Base-by-base conservation (phyloP, 225 moss, liverwort and hornwort species). In the Physcomitrium patens region DNA sequence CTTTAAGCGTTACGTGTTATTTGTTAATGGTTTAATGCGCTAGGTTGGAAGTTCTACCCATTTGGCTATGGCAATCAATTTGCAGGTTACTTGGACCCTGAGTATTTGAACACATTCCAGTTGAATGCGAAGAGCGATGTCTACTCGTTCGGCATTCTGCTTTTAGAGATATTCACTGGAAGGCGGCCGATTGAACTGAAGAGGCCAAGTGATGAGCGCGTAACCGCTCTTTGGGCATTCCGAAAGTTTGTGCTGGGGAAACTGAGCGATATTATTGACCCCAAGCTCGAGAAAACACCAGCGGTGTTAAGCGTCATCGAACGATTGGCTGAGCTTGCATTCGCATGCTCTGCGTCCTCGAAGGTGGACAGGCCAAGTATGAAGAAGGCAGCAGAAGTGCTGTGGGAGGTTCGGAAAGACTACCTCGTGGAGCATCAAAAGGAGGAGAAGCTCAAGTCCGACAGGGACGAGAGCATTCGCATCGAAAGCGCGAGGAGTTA, bases 21-120 rank as follows among this genome's bases (percentile, higher is more conserved):
- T 37, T 37, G 31, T 37, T 3, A 37, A 7, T 37, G 31, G 3
- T 65, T n/a, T 5, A 28, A 27, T 65, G 48, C 31, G 31, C 31
- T 0, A 37, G 7, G 31, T 37, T 37, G 31, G 31, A 37, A 37
- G 31, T 37, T 37, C 5, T 37, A 37, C 31, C 7, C 31, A 37
- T 37, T 37, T 37, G 31, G 31, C 31, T 37, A 37, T 7, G 7
- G 7, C 31, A 37, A 37, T 37, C 31, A 7, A 7, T 37, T 53
- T 58, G 82, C 86, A 79, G 91, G 91, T 9, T 91, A 91, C 71
- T 55, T 89, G 86, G 89, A 89, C 44, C 89, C 89, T 6, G 86
- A 86, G 81, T 89, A 89, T 14, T 26, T 89, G 10, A 89, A 71
- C 76, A 67, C 86, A 0, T 86, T 59, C 73, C 89, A 86, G 58